phyloP scores from a whole-genome alignment of 164 flowering plant genomes.

The Platanus orientalis region DNA sequence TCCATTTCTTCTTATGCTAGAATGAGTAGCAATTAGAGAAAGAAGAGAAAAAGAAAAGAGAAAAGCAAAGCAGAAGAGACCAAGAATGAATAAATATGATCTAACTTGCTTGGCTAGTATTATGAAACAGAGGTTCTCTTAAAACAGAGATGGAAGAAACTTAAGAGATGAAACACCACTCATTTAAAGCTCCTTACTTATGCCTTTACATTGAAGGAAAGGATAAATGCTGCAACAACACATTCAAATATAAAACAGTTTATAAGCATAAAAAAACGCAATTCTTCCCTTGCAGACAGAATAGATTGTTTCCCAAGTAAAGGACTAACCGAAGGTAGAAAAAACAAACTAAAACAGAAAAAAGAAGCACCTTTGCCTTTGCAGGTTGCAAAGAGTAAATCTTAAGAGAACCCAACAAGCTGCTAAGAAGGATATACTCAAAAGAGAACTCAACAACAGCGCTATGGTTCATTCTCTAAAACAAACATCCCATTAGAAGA shows the following conservation, averaged over 20 bases:
- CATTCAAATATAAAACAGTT: background rate
- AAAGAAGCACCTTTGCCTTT: background rate
- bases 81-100: background rate
- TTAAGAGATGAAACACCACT: conserved; percentile 14
- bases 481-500: no score
- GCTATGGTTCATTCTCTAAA: no score
- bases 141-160: conserved; percentile 7
- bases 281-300: background rate
- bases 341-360: background rate
- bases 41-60: background rate
- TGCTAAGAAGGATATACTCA: background rate
- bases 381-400: background rate
- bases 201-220: conserved; percentile 29
- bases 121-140: conserved; percentile 4
- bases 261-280: background rate
- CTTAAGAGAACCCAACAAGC: no score
- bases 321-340: background rate
- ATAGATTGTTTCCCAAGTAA: background rate
- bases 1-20: no score
- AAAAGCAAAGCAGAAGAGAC: conserved; percentile 1
- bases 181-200: conserved; percentile 21
- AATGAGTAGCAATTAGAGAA: background rate
- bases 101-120: conserved; percentile 3
- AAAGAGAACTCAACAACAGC: no score
- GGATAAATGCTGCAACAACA: conserved; percentile 30